These are phyloP conservation scores for Mentha longifolia DNA, from an alignment of 257 asterid species.

Conservation along the genomic window DNA sequence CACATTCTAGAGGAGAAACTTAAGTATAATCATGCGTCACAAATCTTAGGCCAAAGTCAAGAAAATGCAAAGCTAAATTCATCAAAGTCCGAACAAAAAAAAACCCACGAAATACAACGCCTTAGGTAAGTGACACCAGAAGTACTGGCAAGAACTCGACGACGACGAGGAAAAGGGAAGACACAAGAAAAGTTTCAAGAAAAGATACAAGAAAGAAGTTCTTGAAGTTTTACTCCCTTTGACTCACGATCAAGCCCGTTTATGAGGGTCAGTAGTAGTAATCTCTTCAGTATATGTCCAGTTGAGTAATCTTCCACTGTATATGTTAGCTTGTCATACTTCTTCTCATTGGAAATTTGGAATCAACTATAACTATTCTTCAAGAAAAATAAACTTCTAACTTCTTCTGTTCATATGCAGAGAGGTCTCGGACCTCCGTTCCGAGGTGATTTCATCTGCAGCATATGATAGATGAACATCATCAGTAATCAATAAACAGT, in stretches of 20 bases:
- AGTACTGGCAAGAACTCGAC: not conserved
- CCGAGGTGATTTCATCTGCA: conserved; percentile 30
- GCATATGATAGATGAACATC: not conserved
- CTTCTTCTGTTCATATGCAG: conserved; percentile 9
- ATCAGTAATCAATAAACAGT: not conserved
- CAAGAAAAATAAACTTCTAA: not conserved
- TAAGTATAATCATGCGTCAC: too few relatives aligned
- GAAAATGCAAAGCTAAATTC: not conserved
- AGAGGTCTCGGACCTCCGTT: conserved; percentile 2
- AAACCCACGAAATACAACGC: not conserved
- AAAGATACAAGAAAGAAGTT: not conserved
- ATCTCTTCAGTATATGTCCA: not conserved
- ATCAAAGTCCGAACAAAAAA: not conserved
- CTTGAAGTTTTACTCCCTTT: not conserved
- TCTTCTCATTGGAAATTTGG: not conserved
- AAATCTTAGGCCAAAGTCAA: not conserved
- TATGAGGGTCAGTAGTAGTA: conserved; percentile 5
- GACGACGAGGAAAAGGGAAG: conserved; percentile 4
- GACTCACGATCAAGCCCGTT: conserved; percentile 5
- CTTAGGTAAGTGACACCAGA: not conserved
- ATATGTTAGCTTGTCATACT: conserved; percentile 11
- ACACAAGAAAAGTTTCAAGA: not conserved
- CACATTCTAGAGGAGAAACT: too few relatives aligned
- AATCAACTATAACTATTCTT: conserved; percentile 16
- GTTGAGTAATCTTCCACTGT: conserved; percentile 4